Base-by-base conservation (phyloP, 805 yeast species). In the Wickerhamomyces canadensis region DNA sequence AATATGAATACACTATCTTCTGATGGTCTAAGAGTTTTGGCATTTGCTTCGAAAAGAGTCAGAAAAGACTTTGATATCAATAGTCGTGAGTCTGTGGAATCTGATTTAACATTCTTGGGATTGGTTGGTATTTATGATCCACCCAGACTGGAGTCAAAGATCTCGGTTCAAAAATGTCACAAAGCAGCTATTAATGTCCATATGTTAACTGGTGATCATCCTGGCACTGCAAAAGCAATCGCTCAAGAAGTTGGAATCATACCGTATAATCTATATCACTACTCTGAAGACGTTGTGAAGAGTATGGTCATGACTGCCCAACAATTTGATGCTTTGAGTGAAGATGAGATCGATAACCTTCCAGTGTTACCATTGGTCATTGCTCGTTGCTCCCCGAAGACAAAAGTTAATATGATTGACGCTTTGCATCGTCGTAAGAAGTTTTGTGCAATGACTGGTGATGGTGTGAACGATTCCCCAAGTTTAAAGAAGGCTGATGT, bases 131-230 rank as follows among this genome's bases (percentile, higher is more conserved):
- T 83, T 46, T 82, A 83, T 53, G 91, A 83, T 56, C 91, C 91
- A 15, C 91, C 91, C 39, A 68, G 91, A 50, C 62, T 65, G 11
- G 89, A 83, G 61, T 75, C 86, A 13, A 73, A 76, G 10, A 73
- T 65, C 11, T 73, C 84, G 6, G 89, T 83, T 17, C 72, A 71
- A 48, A 57, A 63, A 42, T 82, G 89, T 58, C 87, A 80, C 53
- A 65, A 58, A 33, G 91, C 91, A 13, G 91, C 91, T 43, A 78
- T 83, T 48, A 76, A 78, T 45, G 89, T 83, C 32, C 86, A 78
- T 49, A 83, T 83, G 91, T 70, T 84, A 28, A 83, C 91, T 15
- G 91, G 91, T 44, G 91, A 83, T 55, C 87, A 80, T 51, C 84
- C 82, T 9, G 80, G 80, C 26, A 83, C 91, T 30, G 91, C 91